A percentile compares a stretch with the other conserved stretches of the same genome.
Evolutionary conservation across 2,329 filamentous ascomycete genomes (phyloP).

Genomic region (Microdochium trichocladiopsis): DNA sequence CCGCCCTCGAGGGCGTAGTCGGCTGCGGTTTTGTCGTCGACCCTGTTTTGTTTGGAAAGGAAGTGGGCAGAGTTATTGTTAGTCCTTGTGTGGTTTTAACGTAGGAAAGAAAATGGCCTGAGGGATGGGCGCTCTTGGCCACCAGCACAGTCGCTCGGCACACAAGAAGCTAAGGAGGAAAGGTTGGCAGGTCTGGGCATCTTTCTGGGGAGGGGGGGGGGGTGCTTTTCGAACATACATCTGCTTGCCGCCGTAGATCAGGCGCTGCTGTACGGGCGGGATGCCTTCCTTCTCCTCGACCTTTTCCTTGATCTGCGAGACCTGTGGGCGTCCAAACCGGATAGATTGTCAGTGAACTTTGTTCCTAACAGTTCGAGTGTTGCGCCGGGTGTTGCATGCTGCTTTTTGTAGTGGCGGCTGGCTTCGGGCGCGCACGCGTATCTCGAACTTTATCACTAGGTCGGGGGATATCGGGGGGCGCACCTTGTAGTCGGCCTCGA

Average conservation of each 20-base stretch:
- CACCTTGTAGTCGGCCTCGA: constrained; percentile 91
- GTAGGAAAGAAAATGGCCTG: too few relatives aligned
- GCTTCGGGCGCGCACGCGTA: not conserved
- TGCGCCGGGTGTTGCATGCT: not conserved
- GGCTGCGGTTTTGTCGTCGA: constrained; percentile 85
- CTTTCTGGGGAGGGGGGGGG: not conserved
- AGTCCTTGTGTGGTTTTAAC: too few relatives aligned
- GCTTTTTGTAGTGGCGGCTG: not conserved
- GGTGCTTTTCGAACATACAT: constrained; percentile 54
- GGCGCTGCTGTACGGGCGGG: constrained; percentile 88
- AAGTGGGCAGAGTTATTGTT: too few relatives aligned
- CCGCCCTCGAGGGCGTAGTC: constrained; percentile 91
- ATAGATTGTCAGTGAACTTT: too few relatives aligned
- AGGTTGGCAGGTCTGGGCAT: too few relatives aligned
- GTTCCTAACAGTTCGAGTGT: too few relatives aligned
- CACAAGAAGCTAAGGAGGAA: too few relatives aligned
- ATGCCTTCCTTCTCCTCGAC: constrained; percentile 99
- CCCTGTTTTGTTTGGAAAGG: constrained; percentile 44
- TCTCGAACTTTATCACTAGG: not conserved
- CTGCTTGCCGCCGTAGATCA: constrained; percentile 97
- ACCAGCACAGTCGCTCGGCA: too few relatives aligned
- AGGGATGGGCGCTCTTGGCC: too few relatives aligned
- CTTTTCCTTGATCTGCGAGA: constrained; percentile 95
- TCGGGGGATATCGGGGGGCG: constrained; percentile 8
- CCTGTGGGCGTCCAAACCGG: constrained; percentile 45